Evolutionary conservation across 768 basidiomycete species (phyloP), one percentile per base, ranked within the genome.

Genomic region (Boletus speciosus): DNA sequence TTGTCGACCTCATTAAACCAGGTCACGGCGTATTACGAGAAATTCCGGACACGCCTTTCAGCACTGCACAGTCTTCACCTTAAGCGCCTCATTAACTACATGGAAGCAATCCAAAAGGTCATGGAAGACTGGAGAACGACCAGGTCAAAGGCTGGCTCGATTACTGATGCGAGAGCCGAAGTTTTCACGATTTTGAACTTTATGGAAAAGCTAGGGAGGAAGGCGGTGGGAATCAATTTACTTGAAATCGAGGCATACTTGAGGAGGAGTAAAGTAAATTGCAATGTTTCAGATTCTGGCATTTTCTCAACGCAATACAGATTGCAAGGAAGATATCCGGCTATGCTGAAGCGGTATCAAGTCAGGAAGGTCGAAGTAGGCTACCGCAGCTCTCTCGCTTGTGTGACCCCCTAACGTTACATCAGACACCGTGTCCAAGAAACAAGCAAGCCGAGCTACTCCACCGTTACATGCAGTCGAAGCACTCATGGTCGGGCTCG

Each of bases 391-490:
- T n/a, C 35, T 38, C 27, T 42, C 6, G 16, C 37, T 25, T 21
- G 16, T 15, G 4, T 32, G 25, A 51, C 42, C 9, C 5, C 34
- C 31, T 36, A 46, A 66, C 11, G 6, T 23, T 15, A 34, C 12
- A 31, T 23, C 34, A 66, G 68, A 34, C 14, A 32, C 45, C 3
- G 12, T 25, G 12, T 49, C 45, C 23, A 56, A 46, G 34, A 58
- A 49, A 23, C 52, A 52, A 34, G 32, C 42, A 25, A 36, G 66
- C 27, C 76, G 76, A 21, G 74, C 81, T 11, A 81, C 89, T 14
- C 85, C 93, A 2, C 89, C 93, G 5, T 71, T 98, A 35, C 88
- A 91, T 66, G 71, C 76, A 1, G 84, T 97, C 11, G 92, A 97
- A 69, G 76, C 84, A 38, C 90, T 97, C 62, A 75, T 91, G 71